Evolutionary conservation across 2,329 filamentous ascomycete genomes (phyloP).

Genomic region (Drechslerella stenobrocha): DNA sequence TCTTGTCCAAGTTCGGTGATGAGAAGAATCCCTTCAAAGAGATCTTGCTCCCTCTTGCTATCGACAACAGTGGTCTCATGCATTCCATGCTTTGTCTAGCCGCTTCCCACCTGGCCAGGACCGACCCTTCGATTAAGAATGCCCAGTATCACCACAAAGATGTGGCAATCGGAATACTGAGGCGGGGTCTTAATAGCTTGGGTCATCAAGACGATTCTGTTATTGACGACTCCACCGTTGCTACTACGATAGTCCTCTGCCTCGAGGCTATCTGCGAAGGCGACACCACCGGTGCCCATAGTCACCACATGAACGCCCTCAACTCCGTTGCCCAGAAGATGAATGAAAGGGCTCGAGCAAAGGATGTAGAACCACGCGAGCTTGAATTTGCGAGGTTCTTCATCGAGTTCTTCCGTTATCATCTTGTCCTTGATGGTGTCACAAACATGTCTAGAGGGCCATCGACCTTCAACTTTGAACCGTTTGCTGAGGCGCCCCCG

Average conservation of each 20-base stretch:
- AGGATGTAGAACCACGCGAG: constrained; percentile 27
- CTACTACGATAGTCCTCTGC: constrained; percentile 64
- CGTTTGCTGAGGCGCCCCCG: constrained; percentile 11
- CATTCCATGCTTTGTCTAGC: constrained; percentile 84
- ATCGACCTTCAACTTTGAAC: constrained; percentile 19
- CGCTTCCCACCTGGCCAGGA: constrained; percentile 70
- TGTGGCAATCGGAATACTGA: constrained; percentile 50
- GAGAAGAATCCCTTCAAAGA: constrained; percentile 83
- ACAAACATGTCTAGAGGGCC: constrained; percentile 30
- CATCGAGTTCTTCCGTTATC: constrained; percentile 45
- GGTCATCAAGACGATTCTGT: constrained; percentile 51
- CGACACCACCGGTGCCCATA: constrained; percentile 56
- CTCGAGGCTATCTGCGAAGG: constrained; percentile 66
- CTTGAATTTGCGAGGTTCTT: constrained; percentile 40
- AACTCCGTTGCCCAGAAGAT: constrained; percentile 36
- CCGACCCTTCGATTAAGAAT: constrained; percentile 60
- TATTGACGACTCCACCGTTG: constrained; percentile 65
- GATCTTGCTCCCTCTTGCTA: constrained; percentile 78
- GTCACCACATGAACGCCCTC: constrained; percentile 33
- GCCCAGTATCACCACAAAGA: constrained; percentile 63
- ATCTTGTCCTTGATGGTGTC: constrained; percentile 39
- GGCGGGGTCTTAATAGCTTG: constrained; percentile 27
- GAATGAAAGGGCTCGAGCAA: constrained; percentile 25
- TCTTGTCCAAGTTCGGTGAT: constrained; percentile 79
- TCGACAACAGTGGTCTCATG: constrained; percentile 79